Evolutionary conservation across 176 grass and related monocot species (phyloP), one percentile per base, ranked within the genome.

Genomic region (Oryza officinalis): DNA sequence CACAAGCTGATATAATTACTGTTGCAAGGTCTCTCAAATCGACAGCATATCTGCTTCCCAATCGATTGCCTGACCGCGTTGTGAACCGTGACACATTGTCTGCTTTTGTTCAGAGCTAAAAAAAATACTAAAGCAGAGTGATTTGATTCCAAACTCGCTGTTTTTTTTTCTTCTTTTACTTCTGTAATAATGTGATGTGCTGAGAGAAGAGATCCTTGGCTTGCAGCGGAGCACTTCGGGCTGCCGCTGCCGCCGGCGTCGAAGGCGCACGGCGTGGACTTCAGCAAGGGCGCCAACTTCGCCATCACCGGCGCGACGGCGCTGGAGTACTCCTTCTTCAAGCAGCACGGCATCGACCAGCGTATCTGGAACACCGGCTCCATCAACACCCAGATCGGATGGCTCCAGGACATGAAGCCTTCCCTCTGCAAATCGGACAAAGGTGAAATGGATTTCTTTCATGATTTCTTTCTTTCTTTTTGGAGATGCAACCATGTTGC

Each of bases 361-460:
- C 86, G 78, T 35, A 89, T 95, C 37, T 98, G 95, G 95, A 93
- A 95, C 84, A 98, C 93, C 4, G 95, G 88, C 75, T 98, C 95
- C 72, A 75, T 98, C 74, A 86, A 79, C 84, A 91, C 90, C 68
- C 95, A 98, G 84, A 61, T 98, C 68, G 88, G 91, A 43, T 95
- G 92, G 96, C 94, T 98, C 63, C 79, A 98, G 87, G 26, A 69
- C 13, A 89, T 95, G 89, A 98, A 91, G 73, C 91, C 96, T 0
- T 95, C 93, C 5, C 96, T 98, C 23, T 98, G 96, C 81, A 93
- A 86, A 6, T 76, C 91, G 33, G 90, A 92, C 1, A 37, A 85
- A 82, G 89, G 92, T 92, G 22, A 15, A 9, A 57, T 57, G 20
- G 20, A 57, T n/a, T 57, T 57, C 17, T 52, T 30, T 30, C 33